Evolutionary conservation across 208 protist species (phyloP).

Genomic region (Lotmaria passim): DNA sequence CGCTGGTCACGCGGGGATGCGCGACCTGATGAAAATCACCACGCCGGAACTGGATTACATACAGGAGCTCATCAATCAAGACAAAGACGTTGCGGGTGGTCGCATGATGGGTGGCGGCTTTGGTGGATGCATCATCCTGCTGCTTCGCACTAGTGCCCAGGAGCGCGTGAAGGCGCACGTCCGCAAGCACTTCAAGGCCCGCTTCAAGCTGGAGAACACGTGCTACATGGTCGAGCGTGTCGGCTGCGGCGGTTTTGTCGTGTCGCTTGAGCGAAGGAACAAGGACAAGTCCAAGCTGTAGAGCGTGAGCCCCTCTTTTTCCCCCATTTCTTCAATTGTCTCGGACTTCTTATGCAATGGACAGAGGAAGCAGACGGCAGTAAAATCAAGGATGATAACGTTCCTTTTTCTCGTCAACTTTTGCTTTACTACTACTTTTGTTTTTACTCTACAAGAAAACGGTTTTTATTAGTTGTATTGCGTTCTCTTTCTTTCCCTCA

Average conservation of each 20-base stretch:
- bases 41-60: conserved; percentile 85
- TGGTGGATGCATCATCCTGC: conserved; percentile 84
- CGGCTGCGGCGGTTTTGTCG: conserved; percentile 60
- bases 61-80: conserved; percentile 59
- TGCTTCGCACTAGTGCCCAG: conserved; percentile 51
- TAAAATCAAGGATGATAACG: background rate
- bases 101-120: conserved; percentile 93
- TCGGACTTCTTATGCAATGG: background rate
- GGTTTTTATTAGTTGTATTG: background rate
- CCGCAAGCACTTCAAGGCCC: conserved; percentile 56
- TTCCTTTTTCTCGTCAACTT: too few species aligned
- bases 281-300: conserved; percentile 10
- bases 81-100: conserved; percentile 73
- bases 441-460: conserved; percentile 5
- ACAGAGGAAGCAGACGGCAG: too few species aligned
- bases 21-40: conserved; percentile 76
- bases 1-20: conserved; percentile 70
- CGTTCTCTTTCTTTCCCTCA: background rate
- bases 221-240: conserved; percentile 50
- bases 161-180: conserved; percentile 62
- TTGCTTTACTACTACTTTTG: conserved; percentile 12
- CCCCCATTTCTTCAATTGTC: too few species aligned
- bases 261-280: conserved; percentile 38
- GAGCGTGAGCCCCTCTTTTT: background rate
- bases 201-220: conserved; percentile 60